Base-by-base conservation (phyloP, 2,329 filamentous ascomycete species). In the Parastagonospora avenae region DNA sequence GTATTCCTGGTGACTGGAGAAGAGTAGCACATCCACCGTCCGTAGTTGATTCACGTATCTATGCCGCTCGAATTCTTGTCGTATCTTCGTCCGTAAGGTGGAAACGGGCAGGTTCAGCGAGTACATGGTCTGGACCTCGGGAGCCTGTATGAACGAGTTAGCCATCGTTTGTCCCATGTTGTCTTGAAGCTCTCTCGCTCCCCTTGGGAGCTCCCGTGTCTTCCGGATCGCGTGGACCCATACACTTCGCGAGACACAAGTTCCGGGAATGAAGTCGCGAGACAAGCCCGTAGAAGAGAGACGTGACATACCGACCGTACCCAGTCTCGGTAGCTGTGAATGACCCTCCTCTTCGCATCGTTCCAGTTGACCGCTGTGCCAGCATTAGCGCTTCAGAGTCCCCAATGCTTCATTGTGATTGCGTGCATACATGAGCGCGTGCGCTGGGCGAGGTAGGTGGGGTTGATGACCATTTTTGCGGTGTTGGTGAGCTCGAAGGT, bases 81-180 rank as follows among this genome's bases (percentile, higher is more conserved):
- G 86, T 75, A 97, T 89, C 79, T 95, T 93, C 52, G 93, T 95
- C 66, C 94, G 90, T 73, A 99, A 87, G 58, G 85, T 82, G 35
- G 93, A 90, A 46, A 97, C 87, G 46, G 93, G 92, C 71, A 96
- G 85, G 73, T 90, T 91, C 70, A 99, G 81, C 57, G 89, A 90
- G 85, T 99, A 99, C 91, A 97, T 96, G 56, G 86, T 89, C 77
- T 97, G 94, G 72, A 99, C 93, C 75, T 97, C 92, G 55, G 94
- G 93, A 35, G 92, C 92, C 94, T 99, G 74, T 52, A 42, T 14
- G 10, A 8, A 24, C 30, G 9, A 27, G 45, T 68, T 48, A 63
- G 59, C 36, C 32, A n/a, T 28, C 8, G 8, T 15, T 16, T 24
- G 9, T 14, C 10, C n/a, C 4, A 9, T 29, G 15, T 1, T 12